Evolutionary conservation across 2,329 filamentous ascomycete species (phyloP).

Genomic region (Cylindrodendrum hubeiense): DNA sequence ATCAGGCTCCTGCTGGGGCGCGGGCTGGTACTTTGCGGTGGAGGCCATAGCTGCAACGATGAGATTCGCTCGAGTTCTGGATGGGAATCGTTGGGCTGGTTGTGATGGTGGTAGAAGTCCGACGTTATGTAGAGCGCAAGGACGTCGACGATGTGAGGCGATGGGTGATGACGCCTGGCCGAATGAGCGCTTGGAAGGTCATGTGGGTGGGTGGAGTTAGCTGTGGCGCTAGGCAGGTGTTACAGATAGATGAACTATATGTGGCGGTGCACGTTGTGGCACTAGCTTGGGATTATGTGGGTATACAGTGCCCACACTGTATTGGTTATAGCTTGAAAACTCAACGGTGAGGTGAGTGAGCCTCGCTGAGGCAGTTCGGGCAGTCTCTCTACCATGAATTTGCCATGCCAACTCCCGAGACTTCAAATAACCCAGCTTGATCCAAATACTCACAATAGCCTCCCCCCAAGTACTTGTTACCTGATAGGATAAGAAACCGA

Average conservation of each 20-base stretch:
- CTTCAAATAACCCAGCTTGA: too few species aligned
- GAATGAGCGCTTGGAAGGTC: conserved; percentile 29
- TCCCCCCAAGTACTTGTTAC: too few species aligned
- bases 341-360: too few species aligned
- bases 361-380: too few species aligned
- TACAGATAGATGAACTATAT: neutral
- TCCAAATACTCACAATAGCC: too few species aligned
- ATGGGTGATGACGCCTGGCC: conserved; percentile 25
- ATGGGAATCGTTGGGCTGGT: neutral
- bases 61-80: neutral
- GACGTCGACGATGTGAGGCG: conserved; percentile 39
- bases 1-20: conserved; percentile 85
- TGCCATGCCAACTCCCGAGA: too few species aligned
- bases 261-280: conserved; percentile 40
- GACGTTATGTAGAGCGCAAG: conserved; percentile 28
- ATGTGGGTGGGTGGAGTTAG: conserved; percentile 37
- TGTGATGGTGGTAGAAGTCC: conserved; percentile 26
- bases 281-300: conserved; percentile 22
- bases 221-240: conserved; percentile 39
- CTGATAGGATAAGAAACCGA: too few species aligned
- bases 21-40: conserved; percentile 84
- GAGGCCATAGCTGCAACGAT: conserved; percentile 69
- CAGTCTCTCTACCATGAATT: too few species aligned
- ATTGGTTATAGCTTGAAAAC: too few species aligned
- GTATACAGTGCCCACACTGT: too few species aligned